Percentiles rank a stretch among this genome's conserved stretches.
phyloP scores from a whole-genome alignment of 345 rosid species.

The Heritiera littoralis region DNA sequence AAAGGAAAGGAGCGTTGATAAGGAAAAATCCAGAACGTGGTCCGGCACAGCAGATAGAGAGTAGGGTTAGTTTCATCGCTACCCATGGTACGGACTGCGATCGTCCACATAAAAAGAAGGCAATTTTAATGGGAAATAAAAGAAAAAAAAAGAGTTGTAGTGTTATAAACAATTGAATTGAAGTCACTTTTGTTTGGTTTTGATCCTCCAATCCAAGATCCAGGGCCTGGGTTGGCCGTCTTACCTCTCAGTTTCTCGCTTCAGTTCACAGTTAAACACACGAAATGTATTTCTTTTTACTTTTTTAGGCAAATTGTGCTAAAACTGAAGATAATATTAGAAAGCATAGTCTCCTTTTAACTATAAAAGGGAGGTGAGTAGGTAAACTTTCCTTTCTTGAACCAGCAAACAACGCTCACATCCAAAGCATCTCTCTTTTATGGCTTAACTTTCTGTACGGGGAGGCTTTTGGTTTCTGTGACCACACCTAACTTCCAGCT shows the following conservation, averaged over 20 bases:
- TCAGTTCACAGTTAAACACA: background rate
- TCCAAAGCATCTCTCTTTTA: background rate
- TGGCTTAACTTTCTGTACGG: constrained; percentile 6
- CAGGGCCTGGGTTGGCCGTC: too few species aligned
- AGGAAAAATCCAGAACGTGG: too few species aligned
- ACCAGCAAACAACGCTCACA: background rate
- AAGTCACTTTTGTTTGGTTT: too few species aligned
- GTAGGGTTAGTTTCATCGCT: too few species aligned
- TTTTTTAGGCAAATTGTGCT: constrained; percentile 14
- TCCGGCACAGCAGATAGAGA: too few species aligned
- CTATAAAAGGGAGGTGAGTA: constrained; percentile 37
- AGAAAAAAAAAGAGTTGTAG: too few species aligned
- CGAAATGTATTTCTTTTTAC: background rate
- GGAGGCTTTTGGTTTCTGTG: constrained; percentile 25
- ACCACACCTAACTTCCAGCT: constrained; percentile 12
- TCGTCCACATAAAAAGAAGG: too few species aligned
- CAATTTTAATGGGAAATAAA: too few species aligned
- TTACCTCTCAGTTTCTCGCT: background rate
- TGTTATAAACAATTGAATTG: too few species aligned
- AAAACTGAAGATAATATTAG: constrained; percentile 1
- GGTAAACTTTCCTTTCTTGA: constrained; percentile 44
- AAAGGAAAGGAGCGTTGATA: too few species aligned
- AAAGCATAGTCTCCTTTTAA: background rate
- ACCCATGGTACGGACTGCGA: too few species aligned
- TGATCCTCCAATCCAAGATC: too few species aligned